These are phyloP conservation scores for Asterella californica DNA, from an alignment of 225 moss, liverwort and hornwort species.

Conservation along the genomic window DNA sequence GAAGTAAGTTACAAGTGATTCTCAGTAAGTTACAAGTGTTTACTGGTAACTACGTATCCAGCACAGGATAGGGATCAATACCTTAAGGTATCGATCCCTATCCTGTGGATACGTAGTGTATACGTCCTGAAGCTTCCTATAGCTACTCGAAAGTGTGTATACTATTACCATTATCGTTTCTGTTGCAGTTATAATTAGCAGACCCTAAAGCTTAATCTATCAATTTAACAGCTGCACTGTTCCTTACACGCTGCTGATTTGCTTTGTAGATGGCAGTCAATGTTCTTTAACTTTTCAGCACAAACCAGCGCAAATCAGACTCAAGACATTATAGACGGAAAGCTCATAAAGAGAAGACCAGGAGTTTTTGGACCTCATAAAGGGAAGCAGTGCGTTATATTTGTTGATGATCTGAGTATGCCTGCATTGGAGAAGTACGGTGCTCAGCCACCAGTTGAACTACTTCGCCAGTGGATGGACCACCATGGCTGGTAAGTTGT, in stretches of 20 bases:
- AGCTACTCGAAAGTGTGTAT: background rate
- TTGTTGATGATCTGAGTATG: slow-evolving; percentile 88
- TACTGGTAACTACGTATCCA: background rate
- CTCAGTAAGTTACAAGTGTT: too few species aligned
- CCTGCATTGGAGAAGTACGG: slow-evolving; percentile 85
- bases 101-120: too few species aligned
- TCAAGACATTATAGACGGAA: slow-evolving; percentile 84
- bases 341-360: slow-evolving; percentile 64
- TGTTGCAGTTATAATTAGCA: too few species aligned
- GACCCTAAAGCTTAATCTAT: background rate
- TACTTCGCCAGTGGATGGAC: slow-evolving; percentile 97
- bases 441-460: slow-evolving; percentile 86
- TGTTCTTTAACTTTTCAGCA: slow-evolving; percentile 89
- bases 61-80: background rate
- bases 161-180: too few species aligned
- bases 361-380: slow-evolving; percentile 86
- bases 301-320: slow-evolving; percentile 94
- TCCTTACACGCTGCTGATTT: background rate
- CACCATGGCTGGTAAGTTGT: slow-evolving; percentile 65
- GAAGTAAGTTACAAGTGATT: too few species aligned
- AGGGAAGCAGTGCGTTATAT: slow-evolving; percentile 85
- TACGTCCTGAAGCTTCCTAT: too few species aligned
- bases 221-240: background rate
- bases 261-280: slow-evolving; percentile 68
- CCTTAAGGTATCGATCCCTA: too few species aligned